Evolutionary conservation across 192 early-diverging fungal genomes (phyloP).

Genomic region (Spinellus fusiger): DNA sequence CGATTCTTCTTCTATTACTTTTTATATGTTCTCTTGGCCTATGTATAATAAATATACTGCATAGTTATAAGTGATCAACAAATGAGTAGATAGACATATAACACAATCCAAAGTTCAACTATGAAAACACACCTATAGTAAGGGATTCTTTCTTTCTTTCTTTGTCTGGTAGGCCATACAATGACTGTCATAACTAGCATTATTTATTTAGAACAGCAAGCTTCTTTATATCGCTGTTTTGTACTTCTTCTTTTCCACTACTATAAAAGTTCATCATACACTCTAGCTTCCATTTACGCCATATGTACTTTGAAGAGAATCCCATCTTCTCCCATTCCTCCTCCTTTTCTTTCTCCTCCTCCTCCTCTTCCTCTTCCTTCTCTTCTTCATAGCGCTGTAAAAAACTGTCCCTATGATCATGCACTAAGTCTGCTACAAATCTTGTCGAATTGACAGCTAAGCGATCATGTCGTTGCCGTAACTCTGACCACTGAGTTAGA

Average conservation of each 20-base stretch:
- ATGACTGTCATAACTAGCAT: neutral
- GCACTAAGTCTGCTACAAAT: slow-evolving; percentile 12
- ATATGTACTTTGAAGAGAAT: slow-evolving; percentile 25
- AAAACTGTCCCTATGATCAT: slow-evolving; percentile 13
- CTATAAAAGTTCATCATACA: slow-evolving; percentile 36
- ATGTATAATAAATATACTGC: too few species aligned
- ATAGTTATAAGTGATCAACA: too few species aligned
- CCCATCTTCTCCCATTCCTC: slow-evolving; percentile 28
- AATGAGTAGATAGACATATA: too few species aligned
- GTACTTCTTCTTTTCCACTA: slow-evolving; percentile 25
- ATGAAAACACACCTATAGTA: neutral
- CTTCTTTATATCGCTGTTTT: slow-evolving; percentile 30
- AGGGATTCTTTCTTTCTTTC: neutral
- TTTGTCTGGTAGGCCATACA: neutral
- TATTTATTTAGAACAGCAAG: neutral
- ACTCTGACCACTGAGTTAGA: slow-evolving; percentile 16
- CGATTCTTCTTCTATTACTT: too few species aligned
- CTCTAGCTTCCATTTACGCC: slow-evolving; percentile 28
- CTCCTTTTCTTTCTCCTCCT: neutral
- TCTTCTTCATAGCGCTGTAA: slow-evolving; percentile 8
- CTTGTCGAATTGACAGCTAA: slow-evolving; percentile 13
- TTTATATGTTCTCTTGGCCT: too few species aligned
- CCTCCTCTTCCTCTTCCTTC: slow-evolving; percentile 12
- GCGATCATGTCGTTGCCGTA: slow-evolving; percentile 24
- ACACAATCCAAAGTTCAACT: too few species aligned